phyloP scores from a whole-genome alignment of 306 rosid genomes.

The Spatholobus suberectus region DNA sequence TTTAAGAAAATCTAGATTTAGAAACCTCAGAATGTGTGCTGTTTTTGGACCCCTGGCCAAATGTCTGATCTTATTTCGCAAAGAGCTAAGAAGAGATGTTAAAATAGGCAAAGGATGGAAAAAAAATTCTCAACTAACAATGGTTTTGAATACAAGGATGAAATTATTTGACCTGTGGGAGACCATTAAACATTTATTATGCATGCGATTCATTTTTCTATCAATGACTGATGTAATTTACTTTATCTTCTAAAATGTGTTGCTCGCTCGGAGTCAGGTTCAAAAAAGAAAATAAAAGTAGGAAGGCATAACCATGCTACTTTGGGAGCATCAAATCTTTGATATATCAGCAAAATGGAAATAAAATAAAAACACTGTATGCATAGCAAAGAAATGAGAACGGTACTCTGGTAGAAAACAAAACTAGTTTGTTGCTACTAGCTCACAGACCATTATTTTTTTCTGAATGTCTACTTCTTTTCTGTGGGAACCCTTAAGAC shows the following conservation, averaged over 20 bases:
- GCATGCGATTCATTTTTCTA: too few species aligned
- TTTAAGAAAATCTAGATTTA: too few species aligned
- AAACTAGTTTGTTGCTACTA: constrained; percentile 18
- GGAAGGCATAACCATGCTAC: background rate
- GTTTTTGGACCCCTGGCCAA: too few species aligned
- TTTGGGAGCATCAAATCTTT: background rate
- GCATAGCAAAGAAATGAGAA: background rate
- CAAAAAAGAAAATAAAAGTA: background rate
- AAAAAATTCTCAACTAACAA: too few species aligned
- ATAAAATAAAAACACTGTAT: background rate
- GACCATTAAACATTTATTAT: too few species aligned
- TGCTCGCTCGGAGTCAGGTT: background rate
- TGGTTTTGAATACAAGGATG: too few species aligned
- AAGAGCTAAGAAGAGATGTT: too few species aligned
- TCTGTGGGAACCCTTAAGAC: background rate
- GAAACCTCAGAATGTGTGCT: too few species aligned
- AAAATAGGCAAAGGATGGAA: too few species aligned
- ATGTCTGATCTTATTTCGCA: too few species aligned
- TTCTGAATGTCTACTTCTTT: constrained; percentile 31
- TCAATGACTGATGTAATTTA: too few species aligned
- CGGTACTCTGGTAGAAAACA: background rate
- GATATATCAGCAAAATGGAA: background rate
- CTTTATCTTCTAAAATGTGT: background rate
- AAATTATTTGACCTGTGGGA: too few species aligned
- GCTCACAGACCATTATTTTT: constrained; percentile 29